A percentile compares a stretch with the other conserved stretches of the same genome.
Evolutionary conservation across 2,329 filamentous ascomycete species (phyloP).

Genomic region (Cercospora brassicicola): DNA sequence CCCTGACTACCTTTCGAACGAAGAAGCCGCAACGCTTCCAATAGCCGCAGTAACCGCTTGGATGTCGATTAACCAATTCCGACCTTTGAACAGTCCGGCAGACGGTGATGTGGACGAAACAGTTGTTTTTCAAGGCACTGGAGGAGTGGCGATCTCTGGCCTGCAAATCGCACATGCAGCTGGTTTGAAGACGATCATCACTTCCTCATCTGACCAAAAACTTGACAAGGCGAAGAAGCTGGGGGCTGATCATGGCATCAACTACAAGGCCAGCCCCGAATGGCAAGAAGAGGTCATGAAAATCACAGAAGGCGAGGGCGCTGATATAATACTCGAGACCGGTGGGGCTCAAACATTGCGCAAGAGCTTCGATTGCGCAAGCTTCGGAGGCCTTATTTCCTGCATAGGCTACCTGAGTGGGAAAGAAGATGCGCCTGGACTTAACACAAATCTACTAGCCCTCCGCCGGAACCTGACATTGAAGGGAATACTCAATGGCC

Average conservation of each 20-base stretch:
- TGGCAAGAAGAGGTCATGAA: conserved; percentile 62
- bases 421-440: conserved; percentile 56
- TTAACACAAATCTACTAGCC: conserved; percentile 61
- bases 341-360: conserved; percentile 54
- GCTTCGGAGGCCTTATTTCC: conserved; percentile 45
- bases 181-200: conserved; percentile 56
- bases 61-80: conserved; percentile 64
- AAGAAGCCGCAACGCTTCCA: conserved; percentile 62
- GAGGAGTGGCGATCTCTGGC: conserved; percentile 46
- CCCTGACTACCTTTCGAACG: conserved; percentile 58
- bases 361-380: conserved; percentile 47
- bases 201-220: conserved; percentile 57
- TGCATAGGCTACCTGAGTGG: conserved; percentile 49
- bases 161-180: conserved; percentile 46
- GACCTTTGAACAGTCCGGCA: conserved; percentile 54
- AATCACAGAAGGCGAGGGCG: conserved; percentile 45
- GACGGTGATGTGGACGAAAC: conserved; percentile 40
- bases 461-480: conserved; percentile 54
- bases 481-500: conserved; percentile 60
- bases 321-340: conserved; percentile 54
- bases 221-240: conserved; percentile 54
- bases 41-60: conserved; percentile 65
- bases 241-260: conserved; percentile 60
- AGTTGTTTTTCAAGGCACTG: conserved; percentile 47
- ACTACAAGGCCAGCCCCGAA: conserved; percentile 59